These are phyloP conservation scores for Aquilaria malaccensis DNA, from an alignment of 345 rosid genomes.

Conservation along the genomic window DNA sequence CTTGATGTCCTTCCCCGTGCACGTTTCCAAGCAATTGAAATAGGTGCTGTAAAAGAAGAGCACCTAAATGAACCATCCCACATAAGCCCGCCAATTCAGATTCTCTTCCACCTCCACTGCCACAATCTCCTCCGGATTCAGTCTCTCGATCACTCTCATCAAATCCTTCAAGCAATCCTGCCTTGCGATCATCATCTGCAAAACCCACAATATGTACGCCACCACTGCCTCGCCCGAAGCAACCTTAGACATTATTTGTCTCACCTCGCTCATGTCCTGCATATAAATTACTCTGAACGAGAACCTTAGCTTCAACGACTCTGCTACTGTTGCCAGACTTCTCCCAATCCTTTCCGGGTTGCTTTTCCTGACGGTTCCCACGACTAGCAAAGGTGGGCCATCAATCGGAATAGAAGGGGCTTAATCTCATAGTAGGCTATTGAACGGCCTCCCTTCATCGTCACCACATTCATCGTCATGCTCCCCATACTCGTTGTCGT, in stretches of 20 bases:
- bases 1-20: conserved; percentile 16
- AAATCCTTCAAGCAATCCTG: conserved; percentile 36
- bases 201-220: conserved; percentile 21
- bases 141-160: conserved; percentile 26
- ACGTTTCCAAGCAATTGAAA: conserved; percentile 38
- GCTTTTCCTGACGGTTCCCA: conserved; percentile 10
- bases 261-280: conserved; percentile 19
- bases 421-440: too few relatives aligned
- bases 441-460: too few relatives aligned
- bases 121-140: conserved; percentile 35
- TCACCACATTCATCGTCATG: too few relatives aligned
- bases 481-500: too few relatives aligned
- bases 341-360: conserved; percentile 23
- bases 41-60: conserved; percentile 42
- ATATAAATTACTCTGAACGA: conserved; percentile 22
- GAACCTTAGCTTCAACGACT: conserved; percentile 35
- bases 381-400: conserved; percentile 3
- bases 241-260: conserved; percentile 23
- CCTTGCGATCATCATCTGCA: conserved; percentile 24
- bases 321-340: conserved; percentile 31
- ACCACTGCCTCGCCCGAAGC: conserved; percentile 28
- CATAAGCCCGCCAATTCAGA: conserved; percentile 39
- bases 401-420: too few relatives aligned
- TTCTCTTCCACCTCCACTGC: conserved; percentile 46
- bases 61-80: conserved; percentile 40